These are phyloP conservation scores for Neurospora africana DNA, from an alignment of 495 filamentous ascomycete genomes.

Conservation along the genomic window DNA sequence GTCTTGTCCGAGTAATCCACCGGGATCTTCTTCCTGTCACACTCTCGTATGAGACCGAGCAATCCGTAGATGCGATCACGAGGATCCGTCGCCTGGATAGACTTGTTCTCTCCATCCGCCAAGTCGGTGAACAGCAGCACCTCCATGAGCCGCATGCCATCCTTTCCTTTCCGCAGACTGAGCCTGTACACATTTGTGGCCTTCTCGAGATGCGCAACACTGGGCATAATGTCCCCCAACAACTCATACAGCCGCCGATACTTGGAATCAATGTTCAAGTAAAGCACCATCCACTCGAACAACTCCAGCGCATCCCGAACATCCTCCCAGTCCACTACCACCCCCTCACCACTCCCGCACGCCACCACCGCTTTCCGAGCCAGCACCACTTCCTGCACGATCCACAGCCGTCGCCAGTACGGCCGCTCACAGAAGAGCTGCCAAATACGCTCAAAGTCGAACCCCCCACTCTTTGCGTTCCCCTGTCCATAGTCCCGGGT, in stretches of 20 bases:
- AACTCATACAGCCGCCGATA: slow-evolving; percentile 1
- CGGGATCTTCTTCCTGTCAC: slow-evolving; percentile 3
- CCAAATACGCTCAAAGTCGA: not conserved
- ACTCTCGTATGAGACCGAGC: slow-evolving; percentile 8
- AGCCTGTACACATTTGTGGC: not conserved
- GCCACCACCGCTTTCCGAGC: not conserved
- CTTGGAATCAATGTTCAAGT: not conserved
- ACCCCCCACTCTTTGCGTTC: not conserved
- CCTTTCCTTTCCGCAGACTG: not conserved
- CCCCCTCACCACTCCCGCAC: not conserved
- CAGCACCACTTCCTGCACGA: slow-evolving; percentile 15
- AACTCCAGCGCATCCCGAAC: not conserved
- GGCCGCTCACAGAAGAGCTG: not conserved
- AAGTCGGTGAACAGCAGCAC: not conserved
- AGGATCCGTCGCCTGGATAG: slow-evolving; percentile 8
- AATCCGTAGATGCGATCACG: slow-evolving; percentile 18
- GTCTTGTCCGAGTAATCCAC: slow-evolving; percentile 10
- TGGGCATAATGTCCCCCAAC: slow-evolving; percentile 1
- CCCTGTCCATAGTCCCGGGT: not conserved
- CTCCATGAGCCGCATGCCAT: slow-evolving; percentile 5
- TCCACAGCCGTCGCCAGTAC: slow-evolving; percentile 12
- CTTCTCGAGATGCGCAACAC: slow-evolving; percentile 1
- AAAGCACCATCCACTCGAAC: slow-evolving; percentile 5
- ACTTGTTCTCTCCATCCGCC: not conserved
- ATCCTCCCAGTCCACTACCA: slow-evolving; percentile 4